Percentiles rank a stretch among this genome's conserved stretches.
These are phyloP conservation scores for Corymbia maculata DNA, from an alignment of 345 rosid genomes.

Conservation along the genomic window DNA sequence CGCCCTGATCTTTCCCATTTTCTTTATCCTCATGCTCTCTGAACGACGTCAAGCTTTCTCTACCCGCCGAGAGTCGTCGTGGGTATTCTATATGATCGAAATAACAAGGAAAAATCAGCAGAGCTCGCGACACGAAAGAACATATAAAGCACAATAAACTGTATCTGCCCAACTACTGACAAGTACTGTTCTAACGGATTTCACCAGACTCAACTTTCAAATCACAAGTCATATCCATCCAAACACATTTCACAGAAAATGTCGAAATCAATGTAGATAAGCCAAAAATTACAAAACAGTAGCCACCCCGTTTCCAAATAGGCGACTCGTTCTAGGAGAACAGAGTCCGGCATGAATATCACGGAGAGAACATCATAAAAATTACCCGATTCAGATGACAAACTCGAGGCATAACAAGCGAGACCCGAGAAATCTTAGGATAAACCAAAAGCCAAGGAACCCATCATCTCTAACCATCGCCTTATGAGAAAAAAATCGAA, in stretches of 20 bases:
- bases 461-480: neutral
- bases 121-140: neutral
- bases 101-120: neutral
- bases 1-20: slow-evolving; percentile 30
- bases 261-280: neutral
- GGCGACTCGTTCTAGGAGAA: neutral
- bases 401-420: neutral
- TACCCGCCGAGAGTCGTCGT: slow-evolving; percentile 24
- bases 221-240: neutral
- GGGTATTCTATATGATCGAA: slow-evolving; percentile 20
- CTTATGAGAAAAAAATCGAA: neutral
- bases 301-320: neutral
- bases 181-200: neutral
- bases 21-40: slow-evolving; percentile 54
- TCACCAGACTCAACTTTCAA: neutral
- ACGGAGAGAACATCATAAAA: neutral
- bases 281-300: neutral
- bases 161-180: neutral
- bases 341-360: neutral
- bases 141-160: neutral
- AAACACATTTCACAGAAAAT: neutral
- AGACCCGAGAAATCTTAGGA: neutral
- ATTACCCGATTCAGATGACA: neutral
- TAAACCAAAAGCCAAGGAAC: neutral
- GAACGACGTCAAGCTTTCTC: slow-evolving; percentile 25